Conservation (phyloP, 192 early-diverging fungal species). For the Martensiomyces pterosporus region DNA sequence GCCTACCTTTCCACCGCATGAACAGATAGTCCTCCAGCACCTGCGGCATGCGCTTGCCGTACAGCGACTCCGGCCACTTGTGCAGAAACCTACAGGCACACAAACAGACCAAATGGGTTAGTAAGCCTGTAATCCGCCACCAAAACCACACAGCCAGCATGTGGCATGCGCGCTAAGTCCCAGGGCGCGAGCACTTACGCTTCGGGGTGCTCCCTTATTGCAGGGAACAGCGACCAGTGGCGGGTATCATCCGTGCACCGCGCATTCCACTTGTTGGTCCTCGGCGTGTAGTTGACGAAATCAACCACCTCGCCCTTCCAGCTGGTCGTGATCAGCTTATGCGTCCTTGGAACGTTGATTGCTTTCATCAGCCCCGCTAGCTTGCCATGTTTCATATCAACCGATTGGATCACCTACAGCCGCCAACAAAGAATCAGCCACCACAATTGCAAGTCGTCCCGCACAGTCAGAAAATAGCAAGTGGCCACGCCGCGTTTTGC, state of each 20-base stretch:
- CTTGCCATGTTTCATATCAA: constrained; percentile 30
- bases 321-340: constrained; percentile 51
- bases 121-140: no score
- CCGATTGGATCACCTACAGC: constrained; percentile 34
- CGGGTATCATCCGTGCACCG: constrained; percentile 18
- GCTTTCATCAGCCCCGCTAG: constrained; percentile 57
- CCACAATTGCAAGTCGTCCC: no score
- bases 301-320: constrained; percentile 70
- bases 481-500: no score
- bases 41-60: constrained; percentile 46
- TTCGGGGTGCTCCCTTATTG: constrained; percentile 14
- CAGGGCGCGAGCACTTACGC: constrained; percentile 49
- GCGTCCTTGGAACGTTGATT: constrained; percentile 54
- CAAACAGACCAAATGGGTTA: constrained; percentile 35
- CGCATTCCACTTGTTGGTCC: constrained; percentile 59
- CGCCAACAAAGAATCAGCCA: no score
- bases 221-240: constrained; percentile 39
- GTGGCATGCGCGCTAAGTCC: no score
- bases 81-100: constrained; percentile 16
- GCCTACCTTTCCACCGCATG: constrained; percentile 64
- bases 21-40: constrained; percentile 60
- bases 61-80: constrained; percentile 22
- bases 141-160: no score
- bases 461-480: no score
- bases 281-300: constrained; percentile 54